Base-by-base conservation (phyloP, 2,329 filamentous ascomycete species). In the Mycosphaerelloides madeirae region DNA sequence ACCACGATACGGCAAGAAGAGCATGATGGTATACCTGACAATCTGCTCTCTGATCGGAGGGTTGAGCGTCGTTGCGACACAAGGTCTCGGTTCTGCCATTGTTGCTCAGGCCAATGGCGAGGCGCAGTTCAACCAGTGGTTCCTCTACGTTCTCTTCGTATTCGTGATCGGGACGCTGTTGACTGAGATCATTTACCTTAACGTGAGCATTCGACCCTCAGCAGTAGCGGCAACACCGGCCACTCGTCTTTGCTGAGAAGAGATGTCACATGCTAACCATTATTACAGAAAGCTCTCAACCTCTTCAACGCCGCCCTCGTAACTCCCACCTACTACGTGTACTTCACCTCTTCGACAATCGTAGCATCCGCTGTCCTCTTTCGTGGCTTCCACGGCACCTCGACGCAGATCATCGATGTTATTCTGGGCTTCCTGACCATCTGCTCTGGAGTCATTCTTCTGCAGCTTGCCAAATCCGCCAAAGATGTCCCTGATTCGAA, bases 291-390 rank as follows among this genome's bases (percentile, higher is more conserved):
- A 96, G 93, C 93, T 5, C 77, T 97, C 44, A 97, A 98, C 62
- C 69, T 98, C 38, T 97, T 91, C 75, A 97, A 98, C 61, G 93
- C 93, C 29, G 91, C 93, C 6, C 78, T 98, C 54, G 93, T 98
- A 48, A 98, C 93, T 0, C 93, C 93, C 1, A 98, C 93, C 2
- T 98, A 98, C 70, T 98, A 98, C 66, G 93, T 98, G 54, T 91
- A 94, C 72, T 98, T 98, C 65, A 98, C 93, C 31, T 95, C 84
- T 57, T 85, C 89, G 4, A 97, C 93, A 15, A 96, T 98, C 54
- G 80, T 97, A 56, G 94, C 90, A 5, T 96, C 91, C 0, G 86
- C 90, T 3, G 83, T 98, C 36, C 74, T 98, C 2, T 97, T 97
- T 68, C 84, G 82, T 52, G 93, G 93, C 6, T 96, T 98, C 77